Percentiles rank a stretch among this genome's conserved stretches.
Evolutionary conservation across 441 rosid genomes (phyloP).

Genomic region (Jatropha podagrica): DNA sequence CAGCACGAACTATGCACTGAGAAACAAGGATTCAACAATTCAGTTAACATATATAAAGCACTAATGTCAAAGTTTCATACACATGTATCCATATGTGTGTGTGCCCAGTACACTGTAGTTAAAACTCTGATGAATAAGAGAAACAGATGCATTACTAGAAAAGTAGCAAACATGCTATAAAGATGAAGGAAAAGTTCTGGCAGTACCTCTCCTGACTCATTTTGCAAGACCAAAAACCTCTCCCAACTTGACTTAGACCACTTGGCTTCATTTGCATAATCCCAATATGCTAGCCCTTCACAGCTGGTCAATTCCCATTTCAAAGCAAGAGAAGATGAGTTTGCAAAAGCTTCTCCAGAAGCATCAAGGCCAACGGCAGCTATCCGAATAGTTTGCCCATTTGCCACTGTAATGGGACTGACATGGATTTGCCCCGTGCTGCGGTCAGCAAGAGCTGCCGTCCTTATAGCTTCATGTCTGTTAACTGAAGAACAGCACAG

Average conservation of each 20-base stretch:
- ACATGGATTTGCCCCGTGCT: slow-evolving; percentile 54
- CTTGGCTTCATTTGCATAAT: slow-evolving; percentile 49
- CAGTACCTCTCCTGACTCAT: slow-evolving; percentile 82
- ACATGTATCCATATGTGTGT: not conserved
- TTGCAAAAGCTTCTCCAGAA: slow-evolving; percentile 82
- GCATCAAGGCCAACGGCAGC: slow-evolving; percentile 76
- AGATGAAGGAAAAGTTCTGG: slow-evolving; percentile 24
- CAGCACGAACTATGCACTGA: slow-evolving; percentile 85
- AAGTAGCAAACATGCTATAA: slow-evolving; percentile 7
- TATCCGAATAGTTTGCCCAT: slow-evolving; percentile 78
- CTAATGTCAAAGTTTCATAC: not conserved
- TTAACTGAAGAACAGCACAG: slow-evolving; percentile 56
- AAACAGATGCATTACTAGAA: not conserved
- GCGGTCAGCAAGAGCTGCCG: slow-evolving; percentile 62
- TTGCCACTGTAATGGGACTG: slow-evolving; percentile 79
- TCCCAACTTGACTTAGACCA: slow-evolving; percentile 75
- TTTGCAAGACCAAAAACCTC: slow-evolving; percentile 71
- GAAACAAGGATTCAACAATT: slow-evolving; percentile 30
- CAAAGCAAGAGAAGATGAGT: slow-evolving; percentile 85
- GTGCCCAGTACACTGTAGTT: not conserved
- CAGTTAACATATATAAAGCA: slow-evolving; percentile 17
- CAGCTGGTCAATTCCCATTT: slow-evolving; percentile 80
- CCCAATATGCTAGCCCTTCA: slow-evolving; percentile 79
- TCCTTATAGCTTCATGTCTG: slow-evolving; percentile 56
- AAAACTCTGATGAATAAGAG: not conserved